Conservation (phyloP, 257 asterid genomes). For the Parsonsia alboflavescens region DNA sequence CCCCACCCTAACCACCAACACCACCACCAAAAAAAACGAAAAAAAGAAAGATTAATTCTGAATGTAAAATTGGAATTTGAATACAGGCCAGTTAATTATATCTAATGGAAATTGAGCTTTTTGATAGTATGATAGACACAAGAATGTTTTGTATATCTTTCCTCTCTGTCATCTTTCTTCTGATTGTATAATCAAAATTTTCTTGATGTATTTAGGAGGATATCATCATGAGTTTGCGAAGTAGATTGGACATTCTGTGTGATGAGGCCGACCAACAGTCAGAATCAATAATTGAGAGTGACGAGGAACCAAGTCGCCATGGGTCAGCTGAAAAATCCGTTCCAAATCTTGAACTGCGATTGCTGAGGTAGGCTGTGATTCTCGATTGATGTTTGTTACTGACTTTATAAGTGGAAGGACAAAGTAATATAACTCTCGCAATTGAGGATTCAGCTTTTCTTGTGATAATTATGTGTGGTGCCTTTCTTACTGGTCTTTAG, state of each 20-base stretch:
- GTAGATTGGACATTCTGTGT: constrained; percentile 76
- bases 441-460: constrained; percentile 8
- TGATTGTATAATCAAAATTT: constrained; percentile 16
- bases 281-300: constrained; percentile 32
- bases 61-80: background rate
- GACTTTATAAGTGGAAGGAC: constrained; percentile 5
- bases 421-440: constrained; percentile 9
- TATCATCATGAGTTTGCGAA: constrained; percentile 69
- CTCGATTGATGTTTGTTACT: constrained; percentile 8
- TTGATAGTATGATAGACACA: background rate
- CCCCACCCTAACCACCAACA: too few species aligned
- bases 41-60: background rate
- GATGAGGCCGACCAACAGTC: constrained; percentile 72
- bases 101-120: background rate
- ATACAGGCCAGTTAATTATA: background rate
- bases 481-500: background rate
- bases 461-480: background rate
- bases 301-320: constrained; percentile 30
- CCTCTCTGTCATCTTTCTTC: constrained; percentile 1
- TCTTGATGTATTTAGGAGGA: constrained; percentile 58
- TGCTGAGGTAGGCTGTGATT: constrained; percentile 45
- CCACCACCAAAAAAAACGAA: background rate
- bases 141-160: background rate
- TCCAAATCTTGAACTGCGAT: constrained; percentile 45
- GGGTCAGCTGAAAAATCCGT: constrained; percentile 35